Evolutionary conservation across 1,284 basidiomycete genomes (phyloP), one percentile per base, ranked within the genome.

Genomic region (Coniophora puteana): DNA sequence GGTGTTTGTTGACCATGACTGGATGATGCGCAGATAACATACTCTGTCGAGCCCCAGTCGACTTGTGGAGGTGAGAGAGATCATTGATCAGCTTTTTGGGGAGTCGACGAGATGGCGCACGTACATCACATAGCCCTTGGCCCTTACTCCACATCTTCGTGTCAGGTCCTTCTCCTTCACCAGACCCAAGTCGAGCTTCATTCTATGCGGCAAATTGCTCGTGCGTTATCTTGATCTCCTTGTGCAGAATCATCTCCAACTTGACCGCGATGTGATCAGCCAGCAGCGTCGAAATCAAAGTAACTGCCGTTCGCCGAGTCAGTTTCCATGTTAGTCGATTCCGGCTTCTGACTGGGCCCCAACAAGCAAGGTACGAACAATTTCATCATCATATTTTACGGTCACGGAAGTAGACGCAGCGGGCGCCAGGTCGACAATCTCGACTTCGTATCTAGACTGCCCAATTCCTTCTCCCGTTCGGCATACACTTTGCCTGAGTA

Each of bases 1-100:
- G 4, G 74, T 69, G 45, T 72, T 76, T 29, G 82, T 83, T 13
- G 90, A 89, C 41, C 87, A 87, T 3, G 93, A 97, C 58, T 97
- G 94, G 55, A 98, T 90, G 60, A 97, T 94, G 3, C 95, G 94
- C 4, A 89, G 83, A 62, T 95, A 97, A 51, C 91, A 90, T 67
- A 95, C 64, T 98, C 94, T 3, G 89, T 87, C 10, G 86, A 78
- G 20, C 73, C 71, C 74, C 89, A 93, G 59, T 99, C 94, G 44
- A 93, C 74, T 87, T 93, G 50, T n/a, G n/a, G n/a, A 14, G n/a
- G n/a, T n/a, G n/a, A n/a, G n/a, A 23, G 24, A 31, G 24, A 16
- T 35, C 37, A 31, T 34, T 51, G 32, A 49, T 32, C 40, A 40
- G 33, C 33, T 32, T 29, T 21, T 33, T n/a, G n/a, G n/a, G n/a